A percentile compares a stretch with the other conserved stretches of the same genome.
Evolutionary conservation across 2,329 filamentous ascomycete species (phyloP).

Genomic region (Hawksworthiomyces lignivorus): DNA sequence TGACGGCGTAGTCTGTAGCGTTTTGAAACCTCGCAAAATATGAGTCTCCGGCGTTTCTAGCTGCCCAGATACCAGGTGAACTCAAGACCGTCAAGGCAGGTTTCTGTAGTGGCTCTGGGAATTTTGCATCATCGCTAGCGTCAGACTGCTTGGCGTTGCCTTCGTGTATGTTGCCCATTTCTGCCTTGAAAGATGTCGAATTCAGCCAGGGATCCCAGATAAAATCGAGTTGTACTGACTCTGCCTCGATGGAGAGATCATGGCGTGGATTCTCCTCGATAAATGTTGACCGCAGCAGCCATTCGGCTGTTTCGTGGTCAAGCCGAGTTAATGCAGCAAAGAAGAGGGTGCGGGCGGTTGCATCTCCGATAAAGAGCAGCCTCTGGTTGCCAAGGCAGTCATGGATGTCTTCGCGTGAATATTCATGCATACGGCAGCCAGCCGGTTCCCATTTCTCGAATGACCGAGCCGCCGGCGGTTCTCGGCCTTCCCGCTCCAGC

Average conservation of each 20-base stretch:
- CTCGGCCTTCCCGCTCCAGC: constrained; percentile 7
- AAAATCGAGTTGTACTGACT: constrained; percentile 43
- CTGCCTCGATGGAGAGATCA: constrained; percentile 35
- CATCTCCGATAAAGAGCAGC: constrained; percentile 55
- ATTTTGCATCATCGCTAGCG: constrained; percentile 9
- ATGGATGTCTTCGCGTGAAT: constrained; percentile 42
- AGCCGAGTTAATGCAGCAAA: constrained; percentile 47
- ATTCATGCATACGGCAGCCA: constrained; percentile 51
- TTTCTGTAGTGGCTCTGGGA: constrained; percentile 20
- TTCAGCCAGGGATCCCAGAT: constrained; percentile 59
- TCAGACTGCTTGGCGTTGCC: constrained; percentile 13
- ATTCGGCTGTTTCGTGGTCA: constrained; percentile 30
- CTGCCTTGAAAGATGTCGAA: constrained; percentile 32
- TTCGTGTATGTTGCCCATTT: constrained; percentile 30
- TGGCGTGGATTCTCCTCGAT: constrained; percentile 31
- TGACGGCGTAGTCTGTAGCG: constrained; percentile 36
- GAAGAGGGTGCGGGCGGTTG: constrained; percentile 51
- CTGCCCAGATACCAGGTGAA: constrained; percentile 47
- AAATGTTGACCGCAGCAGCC: constrained; percentile 27
- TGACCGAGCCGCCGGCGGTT: constrained; percentile 15
- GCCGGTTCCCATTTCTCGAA: constrained; percentile 51
- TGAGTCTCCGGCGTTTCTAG: constrained; percentile 38
- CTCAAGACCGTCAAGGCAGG: constrained; percentile 45
- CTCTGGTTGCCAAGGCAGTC: constrained; percentile 43
- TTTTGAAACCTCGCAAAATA: constrained; percentile 37